Evolutionary conservation across 352 stramenopile genomes (phyloP), one percentile per base, ranked within the genome.

Genomic region (Pythium dissimile): DNA sequence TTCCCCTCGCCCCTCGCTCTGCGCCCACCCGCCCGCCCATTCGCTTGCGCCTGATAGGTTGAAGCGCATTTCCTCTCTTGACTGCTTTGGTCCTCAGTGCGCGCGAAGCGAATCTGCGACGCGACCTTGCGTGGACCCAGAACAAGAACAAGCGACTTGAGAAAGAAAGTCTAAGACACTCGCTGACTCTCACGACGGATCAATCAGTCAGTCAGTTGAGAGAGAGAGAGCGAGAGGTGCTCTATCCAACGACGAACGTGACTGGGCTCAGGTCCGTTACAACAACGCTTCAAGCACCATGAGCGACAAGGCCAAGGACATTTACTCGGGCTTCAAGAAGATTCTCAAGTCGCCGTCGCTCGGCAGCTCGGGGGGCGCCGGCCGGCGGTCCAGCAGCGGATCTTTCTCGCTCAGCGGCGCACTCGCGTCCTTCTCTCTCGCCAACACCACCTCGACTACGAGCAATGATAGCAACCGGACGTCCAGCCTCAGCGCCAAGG

Each of bases 321-420:
- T 90, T 9, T 85, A 86, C 59, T 80, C 80, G 52, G 80, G 80
- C 18, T 83, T 90, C 54, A 90, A 90, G 70, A 90, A 90, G 75
- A 90, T 88, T 64, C 82, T 88, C 62, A 81, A 83, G 60, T 74
- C 80, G 26, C 64, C 71, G 46, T 66, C 58, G 39, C 41, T 55
- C 13, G 35, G 43, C 48, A 49, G 43, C 24, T 43, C 51, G 24
- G 55, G 49, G 24, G 20, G 16, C 34, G 45, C 38, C 7, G 54
- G 53, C 2, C 46, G 53, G 5, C 73, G 80, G 53, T 79, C 67
- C 46, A 71, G 70, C 42, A 81, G 67, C 54, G 73, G 72, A n/a
- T 81, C 72, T 20, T 88, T 88, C 66, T 68, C 60, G n/a, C 27
- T 68, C 32, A 59, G 52, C 59, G 42, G 48, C 39, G 59, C 59